These are phyloP conservation scores for Fomitopsis pulvina DNA, from an alignment of 768 basidiomycete genomes.

Conservation along the genomic window DNA sequence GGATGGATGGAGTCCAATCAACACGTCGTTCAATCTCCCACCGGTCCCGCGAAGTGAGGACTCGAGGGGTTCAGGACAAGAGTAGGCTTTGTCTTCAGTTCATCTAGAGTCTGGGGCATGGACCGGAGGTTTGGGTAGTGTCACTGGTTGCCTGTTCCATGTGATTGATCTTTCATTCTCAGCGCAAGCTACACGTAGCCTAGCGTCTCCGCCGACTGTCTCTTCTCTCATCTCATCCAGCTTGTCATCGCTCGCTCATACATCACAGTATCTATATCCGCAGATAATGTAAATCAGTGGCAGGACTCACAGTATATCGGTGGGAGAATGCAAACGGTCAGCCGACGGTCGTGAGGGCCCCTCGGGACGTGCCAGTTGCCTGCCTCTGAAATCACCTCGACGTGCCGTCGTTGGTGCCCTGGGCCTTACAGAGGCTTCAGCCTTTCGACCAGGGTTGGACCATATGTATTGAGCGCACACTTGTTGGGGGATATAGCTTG, in stretches of 20 bases:
- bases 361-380: too few species aligned
- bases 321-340: too few species aligned
- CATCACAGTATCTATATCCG: not conserved
- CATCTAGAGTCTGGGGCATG: not conserved
- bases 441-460: too few species aligned
- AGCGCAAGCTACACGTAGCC: not conserved
- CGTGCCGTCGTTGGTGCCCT: too few species aligned
- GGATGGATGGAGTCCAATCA: slow-evolving; percentile 78
- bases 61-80: not conserved
- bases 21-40: slow-evolving; percentile 48
- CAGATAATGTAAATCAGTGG: not conserved
- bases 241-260: not conserved
- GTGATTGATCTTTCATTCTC: not conserved
- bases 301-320: too few species aligned
- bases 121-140: too few species aligned
- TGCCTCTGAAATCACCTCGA: too few species aligned
- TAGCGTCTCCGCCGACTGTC: not conserved
- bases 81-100: not conserved
- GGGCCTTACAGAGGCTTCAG: too few species aligned
- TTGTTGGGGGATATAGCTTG: too few species aligned
- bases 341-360: too few species aligned
- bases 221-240: not conserved
- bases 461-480: too few species aligned
- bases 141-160: not conserved
- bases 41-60: slow-evolving; percentile 14